Evolutionary conservation across 106 monocot genomes (phyloP).

Genomic region (Agapanthus africanus): DNA sequence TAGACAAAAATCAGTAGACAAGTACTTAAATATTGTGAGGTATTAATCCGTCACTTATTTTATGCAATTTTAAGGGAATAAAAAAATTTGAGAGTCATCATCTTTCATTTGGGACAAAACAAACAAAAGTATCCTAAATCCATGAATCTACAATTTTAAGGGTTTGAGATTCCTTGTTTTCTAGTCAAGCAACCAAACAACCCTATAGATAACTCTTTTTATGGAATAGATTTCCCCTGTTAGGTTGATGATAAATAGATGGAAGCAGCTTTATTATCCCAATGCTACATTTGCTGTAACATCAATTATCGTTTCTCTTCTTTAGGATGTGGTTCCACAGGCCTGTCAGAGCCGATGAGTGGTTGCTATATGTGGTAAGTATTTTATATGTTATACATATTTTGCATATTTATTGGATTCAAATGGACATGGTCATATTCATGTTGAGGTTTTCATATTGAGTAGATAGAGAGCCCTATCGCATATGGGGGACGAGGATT

Average conservation of each 20-base stretch:
- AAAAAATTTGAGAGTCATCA: no score
- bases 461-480: slow-evolving; percentile 74
- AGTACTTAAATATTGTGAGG: no score
- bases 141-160: no score
- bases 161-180: no score
- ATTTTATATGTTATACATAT: not conserved
- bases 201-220: no score
- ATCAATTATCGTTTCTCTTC: slow-evolving; percentile 1
- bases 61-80: no score
- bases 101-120: no score
- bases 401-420: not conserved
- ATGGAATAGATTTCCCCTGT: no score
- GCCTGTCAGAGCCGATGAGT: slow-evolving; percentile 78
- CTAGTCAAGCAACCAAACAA: no score
- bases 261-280: not conserved
- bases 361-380: slow-evolving; percentile 72
- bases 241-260: not conserved
- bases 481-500: slow-evolving; percentile 74
- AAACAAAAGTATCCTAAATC: no score
- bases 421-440: not conserved
- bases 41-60: no score
- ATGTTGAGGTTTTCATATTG: not conserved
- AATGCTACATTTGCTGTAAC: not conserved
- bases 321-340: slow-evolving; percentile 93
- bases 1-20: no score